These are phyloP conservation scores for Ailanthus altissimus DNA, from an alignment of 345 rosid genomes.

Conservation along the genomic window DNA sequence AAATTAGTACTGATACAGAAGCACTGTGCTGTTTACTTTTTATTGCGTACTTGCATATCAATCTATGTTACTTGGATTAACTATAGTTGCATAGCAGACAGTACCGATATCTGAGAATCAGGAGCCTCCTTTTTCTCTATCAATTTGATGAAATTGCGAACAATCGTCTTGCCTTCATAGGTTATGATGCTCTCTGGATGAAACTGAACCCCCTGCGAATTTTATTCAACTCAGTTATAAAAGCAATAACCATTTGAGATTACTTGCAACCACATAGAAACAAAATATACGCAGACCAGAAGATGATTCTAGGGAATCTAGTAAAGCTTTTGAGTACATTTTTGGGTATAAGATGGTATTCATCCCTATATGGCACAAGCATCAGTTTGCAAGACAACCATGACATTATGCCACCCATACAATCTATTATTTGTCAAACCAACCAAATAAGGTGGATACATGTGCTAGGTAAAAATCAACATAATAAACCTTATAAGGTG, in stretches of 20 bases:
- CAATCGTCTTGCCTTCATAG: slow-evolving; percentile 66
- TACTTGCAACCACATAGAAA: not conserved
- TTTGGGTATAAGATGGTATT: not conserved
- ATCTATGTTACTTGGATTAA: no score
- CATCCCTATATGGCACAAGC: not conserved
- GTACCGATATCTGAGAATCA: slow-evolving; percentile 42
- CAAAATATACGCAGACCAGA: not conserved
- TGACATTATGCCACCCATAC: not conserved
- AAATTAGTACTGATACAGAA: not conserved
- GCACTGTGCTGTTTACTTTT: not conserved
- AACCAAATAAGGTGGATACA: not conserved
- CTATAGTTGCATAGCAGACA: not conserved
- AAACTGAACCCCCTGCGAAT: slow-evolving; percentile 87
- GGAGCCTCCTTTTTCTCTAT: slow-evolving; percentile 58
- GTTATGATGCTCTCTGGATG: slow-evolving; percentile 98
- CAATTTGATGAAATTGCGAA: slow-evolving; percentile 72
- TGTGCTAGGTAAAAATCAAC: no score
- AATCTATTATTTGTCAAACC: not conserved
- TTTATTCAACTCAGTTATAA: not conserved
- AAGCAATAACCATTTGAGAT: not conserved
- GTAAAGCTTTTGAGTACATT: not conserved
- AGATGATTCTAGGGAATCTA: not conserved
- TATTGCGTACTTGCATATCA: not conserved
- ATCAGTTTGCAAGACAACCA: not conserved
- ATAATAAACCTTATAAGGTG: not conserved